Conservation (phyloP, 164 flowering plant species). For the Dillenia turbinata region DNA sequence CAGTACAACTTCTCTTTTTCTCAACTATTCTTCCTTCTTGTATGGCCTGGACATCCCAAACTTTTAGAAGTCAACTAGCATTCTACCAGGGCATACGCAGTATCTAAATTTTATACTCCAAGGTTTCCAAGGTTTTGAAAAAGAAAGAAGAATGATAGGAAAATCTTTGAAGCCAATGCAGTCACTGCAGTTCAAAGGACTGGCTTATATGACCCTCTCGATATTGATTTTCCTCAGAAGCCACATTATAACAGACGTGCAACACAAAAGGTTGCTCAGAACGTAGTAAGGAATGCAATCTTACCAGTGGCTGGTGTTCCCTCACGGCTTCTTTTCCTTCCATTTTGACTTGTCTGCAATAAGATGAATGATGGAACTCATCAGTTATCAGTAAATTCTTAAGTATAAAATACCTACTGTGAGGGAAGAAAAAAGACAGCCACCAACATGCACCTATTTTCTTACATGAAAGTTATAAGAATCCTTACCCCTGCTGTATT, state of each 20-base stretch:
- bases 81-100: too few relatives aligned
- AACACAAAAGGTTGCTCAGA: background rate
- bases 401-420: background rate
- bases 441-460: background rate
- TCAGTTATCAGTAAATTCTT: background rate
- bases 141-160: too few relatives aligned
- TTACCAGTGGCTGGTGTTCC: constrained; percentile 49
- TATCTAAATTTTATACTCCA: too few relatives aligned
- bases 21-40: too few relatives aligned
- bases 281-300: constrained; percentile 9
- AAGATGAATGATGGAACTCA: constrained; percentile 1
- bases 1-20: too few relatives aligned
- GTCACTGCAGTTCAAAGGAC: too few relatives aligned
- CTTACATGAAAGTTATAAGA: background rate
- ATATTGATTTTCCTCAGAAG: background rate
- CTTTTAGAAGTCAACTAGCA: too few relatives aligned
- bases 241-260: too few relatives aligned
- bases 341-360: constrained; percentile 39
- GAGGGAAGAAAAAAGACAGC: background rate
- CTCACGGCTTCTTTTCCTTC: constrained; percentile 60
- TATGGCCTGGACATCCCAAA: too few relatives aligned
- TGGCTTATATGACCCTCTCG: background rate
- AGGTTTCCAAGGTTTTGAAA: too few relatives aligned
- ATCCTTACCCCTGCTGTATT: constrained; percentile 48
- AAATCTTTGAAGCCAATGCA: too few relatives aligned